Percentiles rank a stretch among this genome's conserved stretches.
Conservation (phyloP, 2,329 filamentous ascomycete species). For the Alternaria longipes region DNA sequence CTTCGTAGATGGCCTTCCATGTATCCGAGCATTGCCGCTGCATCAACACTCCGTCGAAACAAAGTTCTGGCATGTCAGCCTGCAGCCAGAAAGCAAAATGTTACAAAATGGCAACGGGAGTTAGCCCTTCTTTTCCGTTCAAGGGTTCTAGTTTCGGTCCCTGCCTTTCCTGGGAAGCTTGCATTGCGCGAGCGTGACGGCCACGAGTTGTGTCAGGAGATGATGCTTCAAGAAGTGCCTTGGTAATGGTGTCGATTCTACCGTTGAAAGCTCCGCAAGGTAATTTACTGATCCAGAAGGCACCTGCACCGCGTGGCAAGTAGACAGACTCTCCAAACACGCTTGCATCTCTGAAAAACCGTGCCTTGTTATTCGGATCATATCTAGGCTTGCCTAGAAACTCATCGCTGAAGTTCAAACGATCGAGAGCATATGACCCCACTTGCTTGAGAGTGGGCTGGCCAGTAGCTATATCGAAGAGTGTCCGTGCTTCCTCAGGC, state of each 20-base stretch:
- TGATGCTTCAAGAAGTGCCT: not conserved
- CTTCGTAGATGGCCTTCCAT: slow-evolving; percentile 3
- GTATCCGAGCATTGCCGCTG: not conserved
- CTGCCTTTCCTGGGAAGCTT: not conserved
- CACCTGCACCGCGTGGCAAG: not conserved
- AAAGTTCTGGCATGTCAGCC: slow-evolving; percentile 13
- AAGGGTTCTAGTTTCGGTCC: not conserved
- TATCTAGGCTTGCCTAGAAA: not conserved
- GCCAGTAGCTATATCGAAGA: slow-evolving; percentile 9
- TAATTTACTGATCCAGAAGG: not conserved
- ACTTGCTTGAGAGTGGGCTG: not conserved
- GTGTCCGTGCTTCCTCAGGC: slow-evolving; percentile 4
- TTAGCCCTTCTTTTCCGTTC: not conserved
- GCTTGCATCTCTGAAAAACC: slow-evolving; percentile 6
- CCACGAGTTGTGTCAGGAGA: not conserved
- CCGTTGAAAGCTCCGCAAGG: not conserved
- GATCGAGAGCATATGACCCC: not conserved
- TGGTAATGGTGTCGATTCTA: not conserved
- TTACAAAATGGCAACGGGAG: slow-evolving; percentile 5
- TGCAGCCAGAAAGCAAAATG: slow-evolving; percentile 13
- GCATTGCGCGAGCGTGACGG: slow-evolving; percentile 2
- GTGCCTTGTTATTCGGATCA: not conserved
- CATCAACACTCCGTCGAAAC: slow-evolving; percentile 8
- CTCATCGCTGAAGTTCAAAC: not conserved
- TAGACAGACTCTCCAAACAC: slow-evolving; percentile 12